Conservation (phyloP, 2,329 filamentous ascomycete genomes). For the Diaporthe sp. region DNA sequence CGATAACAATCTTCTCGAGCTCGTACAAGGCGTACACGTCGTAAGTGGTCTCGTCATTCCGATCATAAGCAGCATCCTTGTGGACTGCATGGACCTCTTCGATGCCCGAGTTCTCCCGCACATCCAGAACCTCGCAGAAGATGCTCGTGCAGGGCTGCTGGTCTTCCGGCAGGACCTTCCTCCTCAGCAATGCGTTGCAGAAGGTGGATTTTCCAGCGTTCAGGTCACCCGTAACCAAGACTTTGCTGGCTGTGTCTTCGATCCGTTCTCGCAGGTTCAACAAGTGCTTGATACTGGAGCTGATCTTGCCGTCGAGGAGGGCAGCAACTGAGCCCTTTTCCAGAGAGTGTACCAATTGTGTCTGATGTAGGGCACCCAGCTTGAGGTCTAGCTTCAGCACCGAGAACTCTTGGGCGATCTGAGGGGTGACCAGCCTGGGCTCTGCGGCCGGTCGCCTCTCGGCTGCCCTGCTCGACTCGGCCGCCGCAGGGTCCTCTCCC, state of each 20-base stretch:
- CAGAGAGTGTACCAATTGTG: constrained; percentile 92
- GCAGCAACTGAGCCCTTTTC: constrained; percentile 93
- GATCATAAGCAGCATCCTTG: constrained; percentile 82
- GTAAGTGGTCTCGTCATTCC: constrained; percentile 94
- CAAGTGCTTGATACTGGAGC: constrained; percentile 92
- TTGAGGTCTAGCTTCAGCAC: constrained; percentile 95
- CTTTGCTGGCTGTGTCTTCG: constrained; percentile 97
- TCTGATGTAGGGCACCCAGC: constrained; percentile 85
- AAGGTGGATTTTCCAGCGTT: constrained; percentile 99
- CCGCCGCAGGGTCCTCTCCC: constrained; percentile 67
- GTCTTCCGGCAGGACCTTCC: constrained; percentile 94
- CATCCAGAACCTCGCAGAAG: constrained; percentile 96
- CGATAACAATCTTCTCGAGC: constrained; percentile 88
- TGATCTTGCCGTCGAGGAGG: constrained; percentile 92
- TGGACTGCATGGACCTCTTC: constrained; percentile 98
- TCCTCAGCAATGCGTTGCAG: constrained; percentile 93
- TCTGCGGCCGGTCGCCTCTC: constrained; percentile 73
- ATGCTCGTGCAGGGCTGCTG: constrained; percentile 98
- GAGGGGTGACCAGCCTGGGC: constrained; percentile 87
- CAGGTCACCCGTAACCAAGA: constrained; percentile 93
- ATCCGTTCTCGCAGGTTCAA: constrained; percentile 90
- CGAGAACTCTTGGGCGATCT: constrained; percentile 96
- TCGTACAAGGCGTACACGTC: constrained; percentile 84
- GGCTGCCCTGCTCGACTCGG: constrained; percentile 81
- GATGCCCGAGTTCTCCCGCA: constrained; percentile 87